Percentiles rank a stretch among this genome's conserved stretches.
These are phyloP conservation scores for Orbilia javanica DNA, from an alignment of 2,329 filamentous ascomycete species.

Conservation along the genomic window DNA sequence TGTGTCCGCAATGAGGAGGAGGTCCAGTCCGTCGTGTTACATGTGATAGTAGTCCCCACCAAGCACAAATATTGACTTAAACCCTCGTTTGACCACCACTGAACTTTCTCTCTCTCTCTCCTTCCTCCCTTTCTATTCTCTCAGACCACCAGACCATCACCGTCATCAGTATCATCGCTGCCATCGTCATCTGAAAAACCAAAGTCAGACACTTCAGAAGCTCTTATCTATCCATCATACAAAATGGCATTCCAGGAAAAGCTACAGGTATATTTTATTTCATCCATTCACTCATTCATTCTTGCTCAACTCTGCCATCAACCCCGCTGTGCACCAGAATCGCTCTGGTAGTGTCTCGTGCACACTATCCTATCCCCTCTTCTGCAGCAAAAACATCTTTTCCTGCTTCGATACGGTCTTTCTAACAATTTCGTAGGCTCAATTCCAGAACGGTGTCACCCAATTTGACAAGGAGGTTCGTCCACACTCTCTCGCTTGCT, in stretches of 20 bases:
- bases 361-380: neutral
- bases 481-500: constrained; percentile 56
- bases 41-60: constrained; percentile 14
- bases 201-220: neutral
- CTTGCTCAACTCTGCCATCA: neutral
- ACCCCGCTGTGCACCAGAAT: neutral
- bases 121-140: neutral
- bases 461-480: constrained; percentile 86
- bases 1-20: constrained; percentile 36
- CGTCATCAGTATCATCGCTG: constrained; percentile 1
- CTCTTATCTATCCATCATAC: neutral
- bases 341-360: constrained; percentile 22
- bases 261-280: constrained; percentile 45
- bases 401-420: neutral
- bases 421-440: constrained; percentile 36
- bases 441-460: constrained; percentile 76
- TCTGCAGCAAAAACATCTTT: neutral
- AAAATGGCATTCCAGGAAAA: constrained; percentile 57
- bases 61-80: constrained; percentile 22
- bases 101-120: neutral
- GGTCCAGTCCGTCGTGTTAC: neutral
- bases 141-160: constrained; percentile 13
- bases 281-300: no score
- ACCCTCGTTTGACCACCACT: constrained; percentile 31
- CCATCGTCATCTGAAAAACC: constrained; percentile 1